A percentile compares a stretch with the other conserved stretches of the same genome.
phyloP scores from a whole-genome alignment of 768 basidiomycete genomes.

The Terana coerulea region DNA sequence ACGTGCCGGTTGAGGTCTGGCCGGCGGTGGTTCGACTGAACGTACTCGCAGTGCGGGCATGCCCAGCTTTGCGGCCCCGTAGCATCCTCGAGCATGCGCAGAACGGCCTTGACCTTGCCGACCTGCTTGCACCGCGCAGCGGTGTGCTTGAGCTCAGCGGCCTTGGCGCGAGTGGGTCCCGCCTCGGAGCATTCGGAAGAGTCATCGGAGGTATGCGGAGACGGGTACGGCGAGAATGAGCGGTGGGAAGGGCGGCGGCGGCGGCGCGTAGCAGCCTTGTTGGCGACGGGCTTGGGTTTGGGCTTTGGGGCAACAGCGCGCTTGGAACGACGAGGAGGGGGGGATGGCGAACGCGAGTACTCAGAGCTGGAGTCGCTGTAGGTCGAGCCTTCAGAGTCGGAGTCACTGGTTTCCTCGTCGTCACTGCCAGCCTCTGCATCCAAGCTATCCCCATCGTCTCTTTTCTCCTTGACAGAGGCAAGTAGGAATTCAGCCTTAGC shows the following conservation, averaged over 20 bases:
- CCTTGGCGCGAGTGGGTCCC: not conserved
- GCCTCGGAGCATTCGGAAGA: not conserved
- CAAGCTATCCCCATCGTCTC: too few species aligned
- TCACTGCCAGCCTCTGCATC: too few species aligned
- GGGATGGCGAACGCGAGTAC: not conserved
- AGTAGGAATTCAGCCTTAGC: too few species aligned
- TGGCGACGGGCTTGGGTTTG: too few species aligned
- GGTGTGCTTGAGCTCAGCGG: not conserved
- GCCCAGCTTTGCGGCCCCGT: too few species aligned
- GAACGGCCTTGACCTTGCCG: not conserved
- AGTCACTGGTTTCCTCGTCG: too few species aligned
- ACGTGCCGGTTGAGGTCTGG: constrained; percentile 21
- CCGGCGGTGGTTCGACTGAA: constrained; percentile 12
- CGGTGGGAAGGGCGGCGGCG: too few species aligned
- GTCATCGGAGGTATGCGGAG: not conserved
- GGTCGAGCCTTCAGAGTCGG: too few species aligned
- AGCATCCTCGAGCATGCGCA: not conserved
- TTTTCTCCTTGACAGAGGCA: too few species aligned
- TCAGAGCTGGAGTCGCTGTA: too few species aligned
- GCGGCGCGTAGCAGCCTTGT: too few species aligned
- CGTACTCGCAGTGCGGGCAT: constrained; percentile 16
- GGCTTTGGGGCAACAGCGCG: not conserved
- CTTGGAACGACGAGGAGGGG: not conserved
- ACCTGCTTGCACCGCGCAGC: not conserved
- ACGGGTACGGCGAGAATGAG: too few species aligned